phyloP scores from a whole-genome alignment of 2,329 filamentous ascomycete genomes.

The Fusarium sp. region DNA sequence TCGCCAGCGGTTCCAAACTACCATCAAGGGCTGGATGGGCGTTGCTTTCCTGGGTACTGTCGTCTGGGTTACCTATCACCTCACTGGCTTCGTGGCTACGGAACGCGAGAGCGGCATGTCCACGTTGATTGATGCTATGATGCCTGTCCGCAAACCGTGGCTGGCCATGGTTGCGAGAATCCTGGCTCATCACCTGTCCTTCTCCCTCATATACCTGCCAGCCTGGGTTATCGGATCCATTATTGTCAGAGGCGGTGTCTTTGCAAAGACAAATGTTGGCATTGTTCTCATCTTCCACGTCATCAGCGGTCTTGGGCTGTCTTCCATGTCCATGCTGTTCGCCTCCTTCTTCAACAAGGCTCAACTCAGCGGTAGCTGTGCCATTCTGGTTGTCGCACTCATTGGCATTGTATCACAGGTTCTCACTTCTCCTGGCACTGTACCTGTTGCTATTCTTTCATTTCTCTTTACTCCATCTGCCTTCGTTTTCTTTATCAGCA shows the following conservation, averaged over 20 bases:
- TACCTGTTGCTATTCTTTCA: slow-evolving; percentile 74
- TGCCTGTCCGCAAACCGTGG: slow-evolving; percentile 79
- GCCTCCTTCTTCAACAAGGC: slow-evolving; percentile 87
- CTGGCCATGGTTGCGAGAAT: slow-evolving; percentile 82
- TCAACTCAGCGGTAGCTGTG: slow-evolving; percentile 85
- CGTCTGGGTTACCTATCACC: slow-evolving; percentile 85
- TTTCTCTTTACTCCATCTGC: slow-evolving; percentile 88
- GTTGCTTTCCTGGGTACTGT: slow-evolving; percentile 83
- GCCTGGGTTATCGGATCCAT: slow-evolving; percentile 83
- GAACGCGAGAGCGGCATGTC: slow-evolving; percentile 91
- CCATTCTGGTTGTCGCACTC: slow-evolving; percentile 77
- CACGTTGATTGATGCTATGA: slow-evolving; percentile 90
- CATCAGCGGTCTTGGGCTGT: slow-evolving; percentile 78
- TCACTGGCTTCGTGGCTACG: slow-evolving; percentile 85
- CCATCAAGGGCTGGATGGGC: slow-evolving; percentile 79
- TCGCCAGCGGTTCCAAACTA: slow-evolving; percentile 73
- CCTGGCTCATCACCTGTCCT: slow-evolving; percentile 81
- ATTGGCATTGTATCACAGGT: slow-evolving; percentile 87
- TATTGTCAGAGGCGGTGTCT: slow-evolving; percentile 72
- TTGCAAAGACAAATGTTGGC: slow-evolving; percentile 68
- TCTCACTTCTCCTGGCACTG: slow-evolving; percentile 69
- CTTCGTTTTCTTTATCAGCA: slow-evolving; percentile 82
- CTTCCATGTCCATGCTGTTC: slow-evolving; percentile 83
- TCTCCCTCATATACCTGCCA: slow-evolving; percentile 81
- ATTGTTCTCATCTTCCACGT: slow-evolving; percentile 81